phyloP scores from a whole-genome alignment of 2,329 filamentous ascomycete genomes.

The Fusarium armeniacum region DNA sequence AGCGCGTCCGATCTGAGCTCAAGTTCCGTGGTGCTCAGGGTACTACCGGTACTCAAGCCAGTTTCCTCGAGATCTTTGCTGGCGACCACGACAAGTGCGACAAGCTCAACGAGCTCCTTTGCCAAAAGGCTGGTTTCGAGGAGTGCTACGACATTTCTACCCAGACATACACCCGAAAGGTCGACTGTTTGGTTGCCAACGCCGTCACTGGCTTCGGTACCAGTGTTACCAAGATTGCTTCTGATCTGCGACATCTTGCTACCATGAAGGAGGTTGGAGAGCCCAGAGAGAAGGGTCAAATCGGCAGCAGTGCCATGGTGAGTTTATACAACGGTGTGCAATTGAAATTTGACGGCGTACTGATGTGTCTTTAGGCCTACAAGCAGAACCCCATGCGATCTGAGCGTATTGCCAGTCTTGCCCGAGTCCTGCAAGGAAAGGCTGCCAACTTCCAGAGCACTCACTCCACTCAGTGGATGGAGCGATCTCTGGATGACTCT shows the following conservation, averaged over 20 bases:
- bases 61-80: conserved; percentile 28
- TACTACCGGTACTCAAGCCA: conserved; percentile 39
- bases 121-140: conserved; percentile 20
- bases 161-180: conserved; percentile 72
- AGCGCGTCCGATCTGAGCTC: conserved; percentile 30
- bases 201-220: conserved; percentile 82
- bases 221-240: conserved; percentile 75
- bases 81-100: conserved; percentile 22
- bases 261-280: conserved; percentile 85
- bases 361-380: not conserved
- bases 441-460: conserved; percentile 25
- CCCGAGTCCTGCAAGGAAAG: conserved; percentile 26
- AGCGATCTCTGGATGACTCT: conserved; percentile 32
- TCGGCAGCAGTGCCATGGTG: conserved; percentile 19
- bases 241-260: conserved; percentile 81
- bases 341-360: rapidly evolving
- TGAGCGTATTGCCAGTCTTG: conserved; percentile 24
- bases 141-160: conserved; percentile 37
- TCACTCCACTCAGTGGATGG: conserved; percentile 30
- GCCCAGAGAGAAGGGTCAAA: conserved; percentile 8
- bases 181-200: conserved; percentile 81
- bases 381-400: conserved; percentile 39
- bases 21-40: conserved; percentile 19
- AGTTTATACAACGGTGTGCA: not conserved
- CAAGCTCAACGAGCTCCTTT: conserved; percentile 17